A percentile compares a stretch with the other conserved stretches of the same genome.
phyloP scores from a whole-genome alignment of 169 alveolate genomes.

The Plasmodium chabaudi region DNA sequence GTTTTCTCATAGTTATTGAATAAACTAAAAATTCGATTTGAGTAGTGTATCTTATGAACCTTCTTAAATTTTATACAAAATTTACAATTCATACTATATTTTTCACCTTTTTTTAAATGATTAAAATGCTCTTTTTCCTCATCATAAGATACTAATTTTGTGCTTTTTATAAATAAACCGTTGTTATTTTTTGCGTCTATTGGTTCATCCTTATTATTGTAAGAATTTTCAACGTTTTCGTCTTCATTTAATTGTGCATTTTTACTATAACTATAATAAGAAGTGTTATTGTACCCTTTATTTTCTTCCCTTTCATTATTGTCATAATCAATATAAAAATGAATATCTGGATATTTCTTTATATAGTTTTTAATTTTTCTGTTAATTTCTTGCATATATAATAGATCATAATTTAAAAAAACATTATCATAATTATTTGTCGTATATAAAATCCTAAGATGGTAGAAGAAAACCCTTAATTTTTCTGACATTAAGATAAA shows the following conservation, averaged over 20 bases:
- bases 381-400: slow-evolving; percentile 64
- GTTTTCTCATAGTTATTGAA: slow-evolving; percentile 27
- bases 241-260: not conserved
- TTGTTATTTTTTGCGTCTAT: not conserved
- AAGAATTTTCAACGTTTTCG: not conserved
- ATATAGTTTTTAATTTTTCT: slow-evolving; percentile 70
- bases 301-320: slow-evolving; percentile 38
- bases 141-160: slow-evolving; percentile 36
- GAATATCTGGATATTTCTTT: slow-evolving; percentile 71
- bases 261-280: not conserved
- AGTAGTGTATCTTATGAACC: slow-evolving; percentile 36
- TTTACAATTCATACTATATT: slow-evolving; percentile 30
- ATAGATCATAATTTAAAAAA: slow-evolving; percentile 71
- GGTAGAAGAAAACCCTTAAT: slow-evolving; percentile 65
- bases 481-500: slow-evolving; percentile 72
- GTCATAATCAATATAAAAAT: slow-evolving; percentile 66
- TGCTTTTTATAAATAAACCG: slow-evolving; percentile 6
- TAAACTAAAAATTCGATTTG: slow-evolving; percentile 32
- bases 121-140: slow-evolving; percentile 75
- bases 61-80: slow-evolving; percentile 60
- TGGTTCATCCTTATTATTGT: not conserved
- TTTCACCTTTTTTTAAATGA: slow-evolving; percentile 59
- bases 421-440: slow-evolving; percentile 20
- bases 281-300: not conserved
- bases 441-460: slow-evolving; percentile 69